Base-by-base conservation (phyloP, 345 rosid species). In the Arabidopsis suecica region DNA sequence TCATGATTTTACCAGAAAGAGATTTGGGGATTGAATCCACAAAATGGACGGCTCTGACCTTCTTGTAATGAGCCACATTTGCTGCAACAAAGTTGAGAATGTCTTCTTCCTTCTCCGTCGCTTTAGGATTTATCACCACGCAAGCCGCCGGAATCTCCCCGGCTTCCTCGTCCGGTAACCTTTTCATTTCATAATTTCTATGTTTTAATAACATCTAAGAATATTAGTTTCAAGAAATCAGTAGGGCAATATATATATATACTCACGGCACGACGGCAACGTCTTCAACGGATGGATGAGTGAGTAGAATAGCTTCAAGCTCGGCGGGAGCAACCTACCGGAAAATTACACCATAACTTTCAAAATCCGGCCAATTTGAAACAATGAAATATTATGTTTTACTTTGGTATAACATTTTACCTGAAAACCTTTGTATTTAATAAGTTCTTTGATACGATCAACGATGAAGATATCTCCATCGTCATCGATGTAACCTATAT, bases 401-500 rank as follows among this genome's bases (percentile, higher is more conserved):
- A 22, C 10, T 54, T 54, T 8, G 38, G 61, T 14, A 48, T 1
- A 48, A 48, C 16, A 45, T 45, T 45, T n/a, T 82, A 91, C 97
- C 84, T 91, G 99, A 74, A 92, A 95, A 3, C 99, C 98, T 79
- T 95, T 95, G 76, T 86, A 95, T 79, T 95, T 95, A 76, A 95
- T 95, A 9, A 90, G 81, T 79, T 95, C 98, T 82, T 95, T 92
- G 83, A 92, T 92, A 6, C 98, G 91, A 78, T 95, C 98, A 56
- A 95, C 98, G 20, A 95, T 87, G 69, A 92, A 92, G 33, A 95
- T 81, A 60, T 92, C 96, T 32, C 98, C 98, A 72, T 94, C 98
- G 38, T 84, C 94, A 59, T 92, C 98, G 56, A 92, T 88, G 76
- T 85, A 95, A 3, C 97, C 97, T 74, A 90, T 82, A 73, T 95